phyloP scores from a whole-genome alignment of 352 stramenopile species.

The Pythium rishiriense region DNA sequence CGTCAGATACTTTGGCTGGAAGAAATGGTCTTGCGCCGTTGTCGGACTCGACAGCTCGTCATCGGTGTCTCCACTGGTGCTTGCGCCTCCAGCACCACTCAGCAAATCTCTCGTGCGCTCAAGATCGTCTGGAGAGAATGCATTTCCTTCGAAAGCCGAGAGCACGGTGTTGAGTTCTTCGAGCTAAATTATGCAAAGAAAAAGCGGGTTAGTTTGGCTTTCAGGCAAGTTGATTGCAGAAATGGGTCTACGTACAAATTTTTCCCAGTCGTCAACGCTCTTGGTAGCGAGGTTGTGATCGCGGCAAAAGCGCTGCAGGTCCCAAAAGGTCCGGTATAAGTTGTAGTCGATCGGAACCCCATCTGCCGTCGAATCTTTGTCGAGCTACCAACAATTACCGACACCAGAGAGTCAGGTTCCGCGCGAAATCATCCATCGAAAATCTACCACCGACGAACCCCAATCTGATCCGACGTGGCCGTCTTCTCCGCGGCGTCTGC shows the following conservation, averaged over 20 bases:
- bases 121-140: conserved; percentile 80
- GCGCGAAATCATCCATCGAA: too few species aligned
- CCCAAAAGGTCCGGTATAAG: conserved; percentile 91
- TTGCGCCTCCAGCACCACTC: not conserved
- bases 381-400: conserved; percentile 33
- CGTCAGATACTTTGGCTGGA: conserved; percentile 92
- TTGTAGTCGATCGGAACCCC: conserved; percentile 86
- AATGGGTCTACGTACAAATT: conserved; percentile 62
- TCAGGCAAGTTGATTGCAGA: not conserved
- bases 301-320: conserved; percentile 86
- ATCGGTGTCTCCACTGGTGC: conserved; percentile 7
- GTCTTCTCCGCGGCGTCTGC: conserved; percentile 51
- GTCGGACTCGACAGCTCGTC: conserved; percentile 13
- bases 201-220: not conserved
- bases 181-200: conserved; percentile 42
- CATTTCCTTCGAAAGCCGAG: conserved; percentile 82
- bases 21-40: conserved; percentile 73
- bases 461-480: not conserved
- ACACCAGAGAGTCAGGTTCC: too few species aligned
- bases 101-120: conserved; percentile 65
- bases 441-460: conserved; percentile 11
- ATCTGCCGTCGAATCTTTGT: conserved; percentile 44
- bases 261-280: conserved; percentile 72
- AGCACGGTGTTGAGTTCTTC: conserved; percentile 78
- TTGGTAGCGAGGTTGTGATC: conserved; percentile 68